These are phyloP conservation scores for Moricandia moricandioides DNA, from an alignment of 345 rosid genomes.

Conservation along the genomic window DNA sequence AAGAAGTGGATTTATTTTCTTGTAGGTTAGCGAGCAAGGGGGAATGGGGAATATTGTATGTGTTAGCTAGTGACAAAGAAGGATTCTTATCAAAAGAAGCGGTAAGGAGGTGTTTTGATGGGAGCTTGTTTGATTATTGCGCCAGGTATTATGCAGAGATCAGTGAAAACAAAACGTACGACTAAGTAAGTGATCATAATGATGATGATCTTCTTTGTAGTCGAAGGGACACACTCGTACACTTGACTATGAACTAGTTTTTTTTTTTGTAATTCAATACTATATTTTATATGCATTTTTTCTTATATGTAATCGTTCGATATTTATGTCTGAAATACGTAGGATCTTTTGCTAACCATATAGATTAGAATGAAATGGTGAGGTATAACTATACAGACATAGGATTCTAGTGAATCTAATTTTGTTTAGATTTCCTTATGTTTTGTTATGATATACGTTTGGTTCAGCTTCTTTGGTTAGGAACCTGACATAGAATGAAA, in stretches of 20 bases:
- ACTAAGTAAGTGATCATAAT: background rate
- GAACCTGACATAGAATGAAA: slow-evolving; percentile 4
- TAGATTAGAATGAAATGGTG: background rate
- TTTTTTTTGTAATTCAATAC: background rate
- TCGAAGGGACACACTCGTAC: background rate
- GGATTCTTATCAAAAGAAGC: slow-evolving; percentile 79
- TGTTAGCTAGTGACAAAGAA: slow-evolving; percentile 68
- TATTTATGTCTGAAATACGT: background rate
- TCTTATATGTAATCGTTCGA: background rate
- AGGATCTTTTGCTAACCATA: background rate
- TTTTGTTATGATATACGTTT: background rate
- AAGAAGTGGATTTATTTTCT: background rate
- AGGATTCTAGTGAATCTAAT: background rate
- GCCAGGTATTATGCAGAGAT: slow-evolving; percentile 41
- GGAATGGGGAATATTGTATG: slow-evolving; percentile 62
- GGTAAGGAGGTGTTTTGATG: slow-evolving; percentile 65
- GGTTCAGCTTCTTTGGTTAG: background rate
- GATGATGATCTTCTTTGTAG: background rate
- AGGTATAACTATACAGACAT: background rate
- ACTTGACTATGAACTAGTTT: background rate
- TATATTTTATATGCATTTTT: background rate
- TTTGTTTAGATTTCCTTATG: background rate
- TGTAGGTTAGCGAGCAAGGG: slow-evolving; percentile 53
- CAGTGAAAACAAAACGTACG: slow-evolving; percentile 11
- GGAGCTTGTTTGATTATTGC: slow-evolving; percentile 72